Evolutionary conservation across 768 basidiomycete genomes (phyloP).

Genomic region (Macrocybe gigantea): DNA sequence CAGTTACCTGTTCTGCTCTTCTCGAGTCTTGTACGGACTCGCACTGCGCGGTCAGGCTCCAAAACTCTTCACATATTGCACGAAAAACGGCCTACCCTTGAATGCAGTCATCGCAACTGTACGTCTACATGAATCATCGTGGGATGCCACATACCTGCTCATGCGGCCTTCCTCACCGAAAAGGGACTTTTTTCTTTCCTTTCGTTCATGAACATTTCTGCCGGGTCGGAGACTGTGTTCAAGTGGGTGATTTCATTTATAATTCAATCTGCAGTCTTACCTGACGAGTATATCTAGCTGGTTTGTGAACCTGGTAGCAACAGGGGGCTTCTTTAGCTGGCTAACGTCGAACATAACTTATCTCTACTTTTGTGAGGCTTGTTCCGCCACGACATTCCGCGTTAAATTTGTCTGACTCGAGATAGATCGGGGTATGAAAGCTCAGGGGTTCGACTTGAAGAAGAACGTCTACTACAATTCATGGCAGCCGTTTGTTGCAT

Average conservation of each 20-base stretch:
- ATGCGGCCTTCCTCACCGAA: slow-evolving; percentile 1
- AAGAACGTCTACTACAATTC: slow-evolving; percentile 57
- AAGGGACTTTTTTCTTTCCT: slow-evolving; percentile 39
- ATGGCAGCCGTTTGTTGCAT: slow-evolving; percentile 63
- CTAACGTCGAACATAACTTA: slow-evolving; percentile 66
- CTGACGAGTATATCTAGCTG: slow-evolving; percentile 31
- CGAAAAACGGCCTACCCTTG: slow-evolving; percentile 43
- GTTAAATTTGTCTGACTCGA: neutral
- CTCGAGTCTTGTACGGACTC: slow-evolving; percentile 48
- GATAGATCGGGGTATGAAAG: slow-evolving; percentile 52
- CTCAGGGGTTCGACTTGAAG: slow-evolving; percentile 58
- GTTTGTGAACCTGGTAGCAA: slow-evolving; percentile 65
- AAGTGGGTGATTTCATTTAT: slow-evolving; percentile 25
- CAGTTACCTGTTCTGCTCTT: slow-evolving; percentile 53
- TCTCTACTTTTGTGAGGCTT: slow-evolving; percentile 56
- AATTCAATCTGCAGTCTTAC: neutral
- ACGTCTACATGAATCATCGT: slow-evolving; percentile 7
- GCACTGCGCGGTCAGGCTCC: slow-evolving; percentile 48
- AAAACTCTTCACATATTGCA: slow-evolving; percentile 35
- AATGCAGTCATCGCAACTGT: slow-evolving; percentile 29
- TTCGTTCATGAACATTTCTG: slow-evolving; percentile 63
- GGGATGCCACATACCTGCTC: neutral
- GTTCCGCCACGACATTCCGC: neutral
- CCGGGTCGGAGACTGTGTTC: slow-evolving; percentile 53
- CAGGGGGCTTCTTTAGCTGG: slow-evolving; percentile 68